Evolutionary conservation across 2,329 filamentous ascomycete genomes (phyloP), one percentile per base, ranked within the genome.

Genomic region (Xylaria sp.): DNA sequence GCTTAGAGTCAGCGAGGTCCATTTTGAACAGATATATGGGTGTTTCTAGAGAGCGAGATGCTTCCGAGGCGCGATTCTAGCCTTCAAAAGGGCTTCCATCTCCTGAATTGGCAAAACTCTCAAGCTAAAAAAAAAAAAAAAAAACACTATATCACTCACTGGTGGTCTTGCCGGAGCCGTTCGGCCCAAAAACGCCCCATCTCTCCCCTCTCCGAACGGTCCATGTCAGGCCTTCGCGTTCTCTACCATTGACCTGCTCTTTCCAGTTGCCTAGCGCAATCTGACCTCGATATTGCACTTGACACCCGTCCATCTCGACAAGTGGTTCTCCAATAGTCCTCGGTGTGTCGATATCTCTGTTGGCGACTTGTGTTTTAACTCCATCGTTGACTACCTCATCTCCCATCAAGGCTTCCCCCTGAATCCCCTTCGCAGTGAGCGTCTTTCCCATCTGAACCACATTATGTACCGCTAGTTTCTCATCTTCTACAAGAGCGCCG

Each of bases 121-220:
- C 6, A 33, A 33, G 31, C 7, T 1, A 33, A 36, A 36, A 3
- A 46, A 46, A 57, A 58, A 42, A 6, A n/a, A 3, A 46, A 46
- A 57, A 58, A 42, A 6, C 11, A 13, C 7, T 20, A 15, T 5
- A 31, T 20, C 23, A 63, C 62, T 42, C 59, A 64, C 62, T 86
- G 0, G 96, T 99, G 0, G 96, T 99, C 83, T 99, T 99, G 20
- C 96, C 96, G 0, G 93, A 97, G 13, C 92, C 96, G 74, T 99
- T 98, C 38, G 94, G 92, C 0, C 96, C 96, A 76, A 99, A 96
- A 20, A 98, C 88, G 3, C 93, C 95, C 92, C 94, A 97, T 70
- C 94, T 89, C 78, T 97, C 90, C 28, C 95, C 94, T 60, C 91
- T 88, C 46, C 89, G 88, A 28, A 98, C 90, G 0, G 87, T 92